Conservation (phyloP, 805 yeast genomes). For the Cyberlindnera sargentensis region DNA sequence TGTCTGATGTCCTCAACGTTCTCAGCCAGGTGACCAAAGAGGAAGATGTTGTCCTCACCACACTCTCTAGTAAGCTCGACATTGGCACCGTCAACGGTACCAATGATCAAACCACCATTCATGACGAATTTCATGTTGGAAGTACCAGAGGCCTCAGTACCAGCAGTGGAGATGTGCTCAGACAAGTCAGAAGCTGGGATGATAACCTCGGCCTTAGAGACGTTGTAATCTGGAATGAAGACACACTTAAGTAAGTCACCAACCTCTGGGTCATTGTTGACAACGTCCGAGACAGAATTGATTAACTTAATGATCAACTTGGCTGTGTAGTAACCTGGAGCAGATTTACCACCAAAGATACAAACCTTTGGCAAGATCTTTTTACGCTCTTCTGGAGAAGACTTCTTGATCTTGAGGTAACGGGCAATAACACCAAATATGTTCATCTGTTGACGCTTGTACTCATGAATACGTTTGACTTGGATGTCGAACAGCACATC, state of each 20-base stretch:
- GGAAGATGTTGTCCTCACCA: conserved; percentile 87
- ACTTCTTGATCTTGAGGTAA: conserved; percentile 66
- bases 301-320: conserved; percentile 82
- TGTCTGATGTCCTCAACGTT: conserved; percentile 81
- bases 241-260: conserved; percentile 77
- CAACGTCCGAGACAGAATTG: conserved; percentile 72
- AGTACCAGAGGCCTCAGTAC: conserved; percentile 95
- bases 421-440: conserved; percentile 85
- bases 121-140: conserved; percentile 93
- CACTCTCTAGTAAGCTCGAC: conserved; percentile 91
- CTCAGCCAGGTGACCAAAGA: conserved; percentile 87
- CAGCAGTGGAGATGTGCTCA: conserved; percentile 94
- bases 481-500: conserved; percentile 81
- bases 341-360: conserved; percentile 91
- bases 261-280: conserved; percentile 70
- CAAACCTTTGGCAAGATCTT: conserved; percentile 65
- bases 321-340: conserved; percentile 97
- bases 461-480: conserved; percentile 92
- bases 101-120: conserved; percentile 90
- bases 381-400: conserved; percentile 55
- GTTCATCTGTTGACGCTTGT: conserved; percentile 91
- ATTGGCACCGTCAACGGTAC: conserved; percentile 96
- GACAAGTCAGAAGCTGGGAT: conserved; percentile 86
- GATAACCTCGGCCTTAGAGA: conserved; percentile 87
- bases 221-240: conserved; percentile 88